A percentile compares a stretch with the other conserved stretches of the same genome.
Conservation (phyloP, 148 eudicot species). For the Heliosperma pusillum region DNA sequence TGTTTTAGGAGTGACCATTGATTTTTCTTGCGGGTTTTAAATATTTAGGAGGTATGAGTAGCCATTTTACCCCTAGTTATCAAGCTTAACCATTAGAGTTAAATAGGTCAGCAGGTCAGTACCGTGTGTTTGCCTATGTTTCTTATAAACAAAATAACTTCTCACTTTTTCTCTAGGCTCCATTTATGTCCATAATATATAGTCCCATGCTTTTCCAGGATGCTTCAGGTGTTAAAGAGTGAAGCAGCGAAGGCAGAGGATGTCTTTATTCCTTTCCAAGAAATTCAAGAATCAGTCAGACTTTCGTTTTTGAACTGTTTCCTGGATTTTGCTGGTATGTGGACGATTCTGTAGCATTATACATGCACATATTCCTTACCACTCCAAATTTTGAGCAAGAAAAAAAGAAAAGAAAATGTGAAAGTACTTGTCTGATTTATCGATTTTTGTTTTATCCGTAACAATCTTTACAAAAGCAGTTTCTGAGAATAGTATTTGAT, state of each 20-base stretch:
- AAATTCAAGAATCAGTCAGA: slow-evolving; percentile 92
- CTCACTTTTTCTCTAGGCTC: background rate
- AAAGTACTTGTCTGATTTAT: background rate
- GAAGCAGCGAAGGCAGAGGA: slow-evolving; percentile 86
- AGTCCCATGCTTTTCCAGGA: slow-evolving; percentile 47
- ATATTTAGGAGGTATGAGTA: background rate
- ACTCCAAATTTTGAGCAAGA: background rate
- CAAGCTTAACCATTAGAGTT: background rate
- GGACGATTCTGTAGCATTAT: background rate
- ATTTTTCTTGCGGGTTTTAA: background rate
- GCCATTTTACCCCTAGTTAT: background rate
- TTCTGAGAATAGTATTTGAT: background rate
- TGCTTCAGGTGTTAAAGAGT: slow-evolving; percentile 68
- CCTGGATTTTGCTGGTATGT: slow-evolving; percentile 83
- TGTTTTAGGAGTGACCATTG: background rate
- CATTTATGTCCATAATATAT: slow-evolving; percentile 7
- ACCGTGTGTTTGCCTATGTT: background rate
- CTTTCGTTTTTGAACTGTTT: slow-evolving; percentile 86
- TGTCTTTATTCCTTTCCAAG: slow-evolving; percentile 69
- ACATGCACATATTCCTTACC: background rate
- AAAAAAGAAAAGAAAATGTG: background rate
- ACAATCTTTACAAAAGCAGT: background rate
- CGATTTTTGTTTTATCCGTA: background rate
- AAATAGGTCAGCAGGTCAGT: background rate
- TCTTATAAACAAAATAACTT: background rate